A percentile compares a stretch with the other conserved stretches of the same genome.
Evolutionary conservation across 108 stramenopile species (phyloP).

Genomic region (Cyclotella cryptica): DNA sequence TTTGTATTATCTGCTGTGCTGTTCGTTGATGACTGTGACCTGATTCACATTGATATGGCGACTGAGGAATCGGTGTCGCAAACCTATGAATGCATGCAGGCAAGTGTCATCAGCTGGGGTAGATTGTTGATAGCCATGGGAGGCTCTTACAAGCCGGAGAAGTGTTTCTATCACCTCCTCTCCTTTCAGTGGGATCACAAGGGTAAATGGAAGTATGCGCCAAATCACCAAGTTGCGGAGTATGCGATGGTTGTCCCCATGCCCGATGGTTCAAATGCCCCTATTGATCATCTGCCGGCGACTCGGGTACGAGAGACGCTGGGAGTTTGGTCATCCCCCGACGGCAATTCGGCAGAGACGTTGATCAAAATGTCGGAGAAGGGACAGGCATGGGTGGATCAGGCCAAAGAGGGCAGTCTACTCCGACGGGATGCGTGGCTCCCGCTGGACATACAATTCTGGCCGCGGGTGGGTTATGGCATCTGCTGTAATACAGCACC

Average conservation of each 20-base stretch:
- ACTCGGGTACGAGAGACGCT: no score
- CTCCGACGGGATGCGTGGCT: background rate
- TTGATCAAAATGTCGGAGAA: conserved; percentile 4
- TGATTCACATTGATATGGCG: no score
- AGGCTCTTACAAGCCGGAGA: background rate
- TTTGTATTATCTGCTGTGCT: no score
- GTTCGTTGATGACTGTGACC: no score
- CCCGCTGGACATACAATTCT: conserved; percentile 8
- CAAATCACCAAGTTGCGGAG: background rate
- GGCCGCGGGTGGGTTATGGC: conserved; percentile 20
- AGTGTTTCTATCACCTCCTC: no score
- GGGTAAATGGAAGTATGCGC: conserved; percentile 9
- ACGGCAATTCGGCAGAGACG: background rate
- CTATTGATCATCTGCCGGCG: conserved; percentile 8
- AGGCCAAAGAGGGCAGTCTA: no score
- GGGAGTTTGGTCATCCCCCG: conserved; percentile 6
- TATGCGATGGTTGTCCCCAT: conserved; percentile 3
- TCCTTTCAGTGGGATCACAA: no score
- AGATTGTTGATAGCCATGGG: conserved; percentile 16
- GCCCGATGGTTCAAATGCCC: background rate
- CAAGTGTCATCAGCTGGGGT: conserved; percentile 16
- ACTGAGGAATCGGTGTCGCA: background rate
- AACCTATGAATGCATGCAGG: conserved; percentile 5
- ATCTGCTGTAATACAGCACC: background rate
- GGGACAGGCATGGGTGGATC: conserved; percentile 8